Evolutionary conservation across 148 eudicot species (phyloP), one percentile per base, ranked within the genome.

Genomic region (Amaranthus cruentus): DNA sequence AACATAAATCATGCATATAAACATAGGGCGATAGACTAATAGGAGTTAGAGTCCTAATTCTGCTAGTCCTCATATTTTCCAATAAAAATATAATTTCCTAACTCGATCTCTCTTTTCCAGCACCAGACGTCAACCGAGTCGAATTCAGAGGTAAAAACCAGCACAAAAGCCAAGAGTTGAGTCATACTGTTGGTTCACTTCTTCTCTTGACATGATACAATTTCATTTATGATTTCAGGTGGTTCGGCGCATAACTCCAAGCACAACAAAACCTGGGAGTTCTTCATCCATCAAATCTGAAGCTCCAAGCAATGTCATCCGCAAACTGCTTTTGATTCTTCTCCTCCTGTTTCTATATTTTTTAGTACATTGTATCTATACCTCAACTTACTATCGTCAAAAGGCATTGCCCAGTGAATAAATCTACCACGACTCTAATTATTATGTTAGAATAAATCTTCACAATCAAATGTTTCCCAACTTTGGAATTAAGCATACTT

Each of bases 241-340:
- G 86, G 87, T 85, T 88, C 58, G 91, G 93, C 77, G 82, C 86
- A 74, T 88, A 83, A 84, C 48, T 67, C 54, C 51, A 50, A 14
- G 4, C 50, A 38, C 15, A 28, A 47, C 50, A 18, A 48, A 52
- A 68, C 59, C 61, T 53, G 57, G 60, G 71, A 12, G 6, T 49
- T 11, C 76, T 57, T 75, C 83, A 28, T 51, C 76, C 50, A 71
- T 47, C 66, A 75, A 11, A 47, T 67, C 13, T 52, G 62, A 42
- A 70, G 53, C 71, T 58, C 57, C 54, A 65, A 28, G 6, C 7
- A 59, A 68, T 48, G 47, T 48, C 64, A 48, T 57, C 18, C 46
- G 58, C 62, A 75, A 70, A 28, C 63, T 66, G 58, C 73, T 75
- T 55, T 62, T 67, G 52, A 76, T 61, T 53, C 63, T 53, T 56